Base-by-base conservation (phyloP, 331 rosid species). In the Acacia concinna region DNA sequence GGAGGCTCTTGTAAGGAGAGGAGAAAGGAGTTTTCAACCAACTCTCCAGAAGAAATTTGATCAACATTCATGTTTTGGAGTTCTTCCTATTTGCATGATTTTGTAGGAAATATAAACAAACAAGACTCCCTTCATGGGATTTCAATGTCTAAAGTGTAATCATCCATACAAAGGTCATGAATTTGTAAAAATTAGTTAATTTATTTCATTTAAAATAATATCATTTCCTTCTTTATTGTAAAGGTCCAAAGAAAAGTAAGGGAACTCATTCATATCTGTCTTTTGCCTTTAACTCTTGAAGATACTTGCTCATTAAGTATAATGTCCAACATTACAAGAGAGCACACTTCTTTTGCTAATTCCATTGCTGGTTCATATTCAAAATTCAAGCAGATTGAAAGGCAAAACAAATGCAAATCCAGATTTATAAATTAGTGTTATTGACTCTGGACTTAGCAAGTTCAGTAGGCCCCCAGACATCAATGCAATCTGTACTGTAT, bases 401-500 rank as follows among this genome's bases (percentile, higher is more conserved):
- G 15, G 52, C 21, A 51, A n/a, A 68, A 34, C 63, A 21, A 69
- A 17, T 18, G 31, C 27, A 17, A 62, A 64, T 32, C 51, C 32
- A 47, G 74, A 35, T 56, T 54, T 68, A 57, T 46, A 71, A 40
- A 47, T 14, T 38, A 31, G 40, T 17, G 64, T 74, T 68, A 67
- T 28, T 51, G 41, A 57, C 65, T 30, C 41, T 17, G 30, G 60
- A 46, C 34, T 28, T 30, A 10, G 40, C 62, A 71, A 43, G 25
- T 72, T 37, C 38, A 4, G 35, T 18, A 32, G 64, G 2, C 47
- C 23, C 57, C 75, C 3, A 44, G 65, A 31, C 46, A 57, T 71
- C 41, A 31, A 56, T 57, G 77, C 63, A 65, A 40, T 71, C 71
- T 46, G 37, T 47, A 40, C 47, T 69, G 47, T 34, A 73, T 68